Evolutionary conservation across 192 early-diverging fungal genomes (phyloP).

Genomic region (Gamsiella multidivaricata): DNA sequence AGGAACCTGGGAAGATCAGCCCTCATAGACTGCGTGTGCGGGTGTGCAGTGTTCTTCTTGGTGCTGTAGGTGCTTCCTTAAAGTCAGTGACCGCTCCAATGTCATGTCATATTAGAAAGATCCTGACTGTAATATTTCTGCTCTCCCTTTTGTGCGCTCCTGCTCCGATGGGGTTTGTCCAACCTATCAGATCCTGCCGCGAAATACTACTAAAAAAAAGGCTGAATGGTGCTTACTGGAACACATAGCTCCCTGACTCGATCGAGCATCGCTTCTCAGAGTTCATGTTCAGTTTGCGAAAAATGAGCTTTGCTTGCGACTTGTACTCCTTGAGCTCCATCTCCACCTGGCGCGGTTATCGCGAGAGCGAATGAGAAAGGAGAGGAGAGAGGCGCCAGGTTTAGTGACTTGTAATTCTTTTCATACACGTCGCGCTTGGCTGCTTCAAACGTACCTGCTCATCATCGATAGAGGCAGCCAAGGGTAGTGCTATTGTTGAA

Average conservation of each 20-base stretch:
- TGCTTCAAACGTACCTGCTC: conserved; percentile 70
- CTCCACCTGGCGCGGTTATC: conserved; percentile 60
- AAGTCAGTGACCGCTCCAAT: too few relatives aligned
- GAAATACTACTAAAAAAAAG: conserved; percentile 10
- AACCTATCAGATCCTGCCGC: conserved; percentile 51
- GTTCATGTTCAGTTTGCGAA: conserved; percentile 86
- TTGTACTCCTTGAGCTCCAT: conserved; percentile 92
- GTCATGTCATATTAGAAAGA: too few relatives aligned
- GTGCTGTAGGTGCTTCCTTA: too few relatives aligned
- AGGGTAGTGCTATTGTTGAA: conserved; percentile 70
- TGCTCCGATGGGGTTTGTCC: background rate
- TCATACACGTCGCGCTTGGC: background rate
- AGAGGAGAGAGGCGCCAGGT: background rate
- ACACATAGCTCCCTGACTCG: conserved; percentile 88
- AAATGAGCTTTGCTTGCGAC: conserved; percentile 92
- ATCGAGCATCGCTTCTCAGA: conserved; percentile 94
- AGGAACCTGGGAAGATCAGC: too few relatives aligned
- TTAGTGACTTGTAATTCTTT: background rate
- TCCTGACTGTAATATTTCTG: too few relatives aligned
- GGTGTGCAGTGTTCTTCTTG: too few relatives aligned
- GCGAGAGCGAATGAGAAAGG: background rate
- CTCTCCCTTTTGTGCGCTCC: background rate
- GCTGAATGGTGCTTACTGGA: conserved; percentile 78
- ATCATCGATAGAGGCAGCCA: conserved; percentile 97
- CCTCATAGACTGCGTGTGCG: too few relatives aligned